A percentile compares a stretch with the other conserved stretches of the same genome.
These are phyloP conservation scores for Fusarium cicatricum DNA, from an alignment of 2,329 filamentous ascomycete species.

Conservation along the genomic window DNA sequence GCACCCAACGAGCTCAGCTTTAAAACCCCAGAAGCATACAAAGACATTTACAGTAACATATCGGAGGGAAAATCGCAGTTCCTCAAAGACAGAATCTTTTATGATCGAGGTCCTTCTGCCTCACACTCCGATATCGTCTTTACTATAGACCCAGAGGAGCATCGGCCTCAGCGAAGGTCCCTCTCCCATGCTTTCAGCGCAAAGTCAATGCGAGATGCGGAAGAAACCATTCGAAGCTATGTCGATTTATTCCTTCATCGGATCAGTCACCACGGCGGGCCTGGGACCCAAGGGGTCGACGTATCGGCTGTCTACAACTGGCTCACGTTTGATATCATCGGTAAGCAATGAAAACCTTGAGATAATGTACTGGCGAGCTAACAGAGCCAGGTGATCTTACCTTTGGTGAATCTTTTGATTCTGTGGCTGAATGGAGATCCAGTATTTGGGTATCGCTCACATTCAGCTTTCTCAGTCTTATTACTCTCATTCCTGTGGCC, in stretches of 20 bases:
- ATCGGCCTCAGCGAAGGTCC: slow-evolving; percentile 10
- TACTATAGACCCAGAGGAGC: slow-evolving; percentile 10
- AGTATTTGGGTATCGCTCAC: slow-evolving; percentile 16
- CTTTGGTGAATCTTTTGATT: slow-evolving; percentile 26
- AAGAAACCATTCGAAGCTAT: slow-evolving; percentile 7
- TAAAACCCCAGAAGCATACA: slow-evolving; percentile 12
- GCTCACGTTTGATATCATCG: slow-evolving; percentile 26
- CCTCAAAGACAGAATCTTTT: slow-evolving; percentile 18
- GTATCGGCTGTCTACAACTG: slow-evolving; percentile 17
- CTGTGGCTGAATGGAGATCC: slow-evolving; percentile 1
- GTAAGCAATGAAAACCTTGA: slow-evolving; percentile 1
- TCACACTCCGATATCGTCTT: slow-evolving; percentile 5
- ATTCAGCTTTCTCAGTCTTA: background rate
- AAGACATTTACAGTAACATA: slow-evolving; percentile 30
- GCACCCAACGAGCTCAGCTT: slow-evolving; percentile 31
- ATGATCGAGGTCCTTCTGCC: background rate
- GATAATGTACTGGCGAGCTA: no score
- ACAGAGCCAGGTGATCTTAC: slow-evolving; percentile 7
- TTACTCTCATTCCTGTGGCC: background rate
- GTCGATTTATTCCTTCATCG: slow-evolving; percentile 2
- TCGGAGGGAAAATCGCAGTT: slow-evolving; percentile 13
- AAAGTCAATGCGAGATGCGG: slow-evolving; percentile 10
- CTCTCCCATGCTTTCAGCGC: slow-evolving; percentile 24
- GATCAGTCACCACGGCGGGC: background rate
- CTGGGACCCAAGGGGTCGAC: background rate